Conservation (phyloP, 371 early-diverging fungal genomes). For the Batrachochytrium dendrobatidis region DNA sequence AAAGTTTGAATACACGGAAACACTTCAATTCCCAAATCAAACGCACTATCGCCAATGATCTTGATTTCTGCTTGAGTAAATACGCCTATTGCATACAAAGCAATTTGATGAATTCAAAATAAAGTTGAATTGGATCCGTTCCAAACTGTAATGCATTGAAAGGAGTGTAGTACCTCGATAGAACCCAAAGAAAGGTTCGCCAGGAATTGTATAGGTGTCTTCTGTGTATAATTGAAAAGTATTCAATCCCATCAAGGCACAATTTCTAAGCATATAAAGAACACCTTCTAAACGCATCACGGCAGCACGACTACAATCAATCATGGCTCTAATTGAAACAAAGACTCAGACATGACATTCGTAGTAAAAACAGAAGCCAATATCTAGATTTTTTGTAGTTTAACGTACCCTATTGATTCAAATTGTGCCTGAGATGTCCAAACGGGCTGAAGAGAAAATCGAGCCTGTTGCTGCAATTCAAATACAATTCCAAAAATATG, state of each 20-base stretch:
- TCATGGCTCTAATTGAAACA: no score
- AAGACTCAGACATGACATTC: no score
- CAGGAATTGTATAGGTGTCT: conserved; percentile 66
- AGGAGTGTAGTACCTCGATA: conserved; percentile 58
- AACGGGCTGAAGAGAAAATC: conserved; percentile 26
- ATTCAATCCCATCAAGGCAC: conserved; percentile 75
- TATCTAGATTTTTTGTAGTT: background rate
- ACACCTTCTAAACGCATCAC: conserved; percentile 58
- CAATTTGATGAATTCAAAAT: background rate
- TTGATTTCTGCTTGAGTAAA: conserved; percentile 62
- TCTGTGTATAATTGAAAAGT: conserved; percentile 85
- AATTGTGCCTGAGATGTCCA: conserved; percentile 61
- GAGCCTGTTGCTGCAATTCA: conserved; percentile 15
- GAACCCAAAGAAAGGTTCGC: conserved; percentile 82
- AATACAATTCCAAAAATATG: conserved; percentile 55
- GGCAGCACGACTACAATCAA: conserved; percentile 79
- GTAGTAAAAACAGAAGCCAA: no score
- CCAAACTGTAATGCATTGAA: background rate
- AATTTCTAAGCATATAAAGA: conserved; percentile 54
- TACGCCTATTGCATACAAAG: conserved; percentile 38
- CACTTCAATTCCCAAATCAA: conserved; percentile 73
- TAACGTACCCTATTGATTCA: conserved; percentile 54
- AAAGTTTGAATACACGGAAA: conserved; percentile 86
- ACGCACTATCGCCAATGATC: conserved; percentile 70
- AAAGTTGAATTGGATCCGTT: no score